Evolutionary conservation across 1,139 yeast species (phyloP), one percentile per base, ranked within the genome.

Genomic region (Debaryomyces nepalensis): DNA sequence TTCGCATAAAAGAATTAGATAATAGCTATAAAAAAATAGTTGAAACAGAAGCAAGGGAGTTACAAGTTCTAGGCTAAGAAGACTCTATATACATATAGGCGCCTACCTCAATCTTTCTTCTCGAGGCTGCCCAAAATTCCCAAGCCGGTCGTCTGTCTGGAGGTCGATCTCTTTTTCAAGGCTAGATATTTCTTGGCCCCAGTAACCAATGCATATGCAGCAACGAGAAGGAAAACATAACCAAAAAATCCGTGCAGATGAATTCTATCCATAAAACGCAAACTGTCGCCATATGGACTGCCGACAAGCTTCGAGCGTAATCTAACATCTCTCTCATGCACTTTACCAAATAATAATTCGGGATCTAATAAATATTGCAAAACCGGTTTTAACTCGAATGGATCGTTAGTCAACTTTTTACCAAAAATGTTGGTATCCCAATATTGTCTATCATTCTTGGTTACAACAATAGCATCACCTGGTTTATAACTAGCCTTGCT

Each of bases 221-320:
- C 44, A 11, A 66, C 24, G 2, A 70, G 16, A 2, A 34, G 49
- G 4, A 54, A 51, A 7, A 69, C 10, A 52, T 78, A 79, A 0
- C 81, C 82, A 12, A 61, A 34, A 39, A 75, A 43, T 2, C 82
- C 82, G 43, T 59, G 59, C 39, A 64, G 63, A 50, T 75, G 83
- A 16, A 79, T 54, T 15, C 42, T 11, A 45, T 79, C 82, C 70
- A 78, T 63, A 33, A 69, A 63, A 41, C 70, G 57, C 15, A 78
- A 57, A 0, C 46, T 33, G 3, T 59, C 51, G 4, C 70, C 66
- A 48, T 62, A 79, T 9, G 82, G 81, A 46, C 79, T 71, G 26
- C 71, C 70, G 22, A 72, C 70, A 37, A 75, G 54, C 33, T 62
- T 63, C 33, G 48, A 49, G n/a, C 35, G 40, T 5, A 57, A 46